Conservation (phyloP, 176 grass and related monocot species). For the Ensete ventricosum region DNA sequence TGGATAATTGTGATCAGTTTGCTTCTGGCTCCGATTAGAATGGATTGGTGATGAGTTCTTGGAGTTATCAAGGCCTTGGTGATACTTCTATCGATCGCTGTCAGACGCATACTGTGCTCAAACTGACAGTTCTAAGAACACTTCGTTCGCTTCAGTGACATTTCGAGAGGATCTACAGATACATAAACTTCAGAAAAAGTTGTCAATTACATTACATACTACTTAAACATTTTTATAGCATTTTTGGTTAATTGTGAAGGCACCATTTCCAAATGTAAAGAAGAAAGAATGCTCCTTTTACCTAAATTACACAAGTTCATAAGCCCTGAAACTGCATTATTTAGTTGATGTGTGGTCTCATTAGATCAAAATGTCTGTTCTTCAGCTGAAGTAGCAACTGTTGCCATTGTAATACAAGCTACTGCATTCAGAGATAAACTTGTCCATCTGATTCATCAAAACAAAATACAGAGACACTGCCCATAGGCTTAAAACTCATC, state of each 20-base stretch:
- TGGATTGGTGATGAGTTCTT: neutral
- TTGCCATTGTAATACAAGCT: no score
- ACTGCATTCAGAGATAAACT: no score
- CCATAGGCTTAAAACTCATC: no score
- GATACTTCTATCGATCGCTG: no score
- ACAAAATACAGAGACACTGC: no score
- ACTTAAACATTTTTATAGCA: neutral
- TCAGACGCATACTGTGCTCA: neutral
- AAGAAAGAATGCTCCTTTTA: neutral
- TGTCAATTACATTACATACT: neutral
- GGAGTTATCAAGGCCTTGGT: neutral
- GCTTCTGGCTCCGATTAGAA: neutral
- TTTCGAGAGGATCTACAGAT: neutral
- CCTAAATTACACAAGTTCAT: no score
- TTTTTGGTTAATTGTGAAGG: neutral
- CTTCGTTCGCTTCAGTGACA: neutral
- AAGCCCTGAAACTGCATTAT: no score
- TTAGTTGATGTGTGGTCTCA: no score
- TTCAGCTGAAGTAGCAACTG: no score
- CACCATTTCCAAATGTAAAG: neutral
- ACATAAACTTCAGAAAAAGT: neutral
- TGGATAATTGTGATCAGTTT: slow-evolving; percentile 4
- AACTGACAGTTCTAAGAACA: no score
- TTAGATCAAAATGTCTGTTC: no score
- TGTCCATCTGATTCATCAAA: no score